These are phyloP conservation scores for Kernera saxatilis DNA, from an alignment of 345 rosid species.

Conservation along the genomic window DNA sequence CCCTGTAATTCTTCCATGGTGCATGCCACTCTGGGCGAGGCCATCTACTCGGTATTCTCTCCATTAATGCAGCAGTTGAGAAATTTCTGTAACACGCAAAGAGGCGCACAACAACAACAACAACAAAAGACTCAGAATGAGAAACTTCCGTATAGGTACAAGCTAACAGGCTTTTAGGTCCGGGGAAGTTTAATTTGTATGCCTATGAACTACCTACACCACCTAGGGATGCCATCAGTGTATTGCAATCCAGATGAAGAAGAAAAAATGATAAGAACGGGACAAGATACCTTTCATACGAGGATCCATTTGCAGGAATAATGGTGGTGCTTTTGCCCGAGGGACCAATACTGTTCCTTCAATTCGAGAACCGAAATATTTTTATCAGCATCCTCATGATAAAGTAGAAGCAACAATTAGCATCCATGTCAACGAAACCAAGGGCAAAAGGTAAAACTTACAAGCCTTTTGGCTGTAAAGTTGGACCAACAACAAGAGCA, in stretches of 20 bases:
- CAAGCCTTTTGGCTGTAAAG: constrained; percentile 58
- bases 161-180: neutral
- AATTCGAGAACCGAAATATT: neutral
- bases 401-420: neutral
- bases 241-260: neutral
- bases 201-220: neutral
- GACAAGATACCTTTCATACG: constrained; percentile 61
- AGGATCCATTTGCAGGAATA: constrained; percentile 50
- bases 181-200: neutral
- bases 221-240: neutral
- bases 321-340: constrained; percentile 62
- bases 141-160: neutral
- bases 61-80: constrained; percentile 84
- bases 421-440: neutral
- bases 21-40: constrained; percentile 97
- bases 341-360: constrained; percentile 53
- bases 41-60: constrained; percentile 97
- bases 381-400: neutral
- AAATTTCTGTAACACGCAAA: constrained; percentile 42
- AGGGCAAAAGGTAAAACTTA: constrained; percentile 27
- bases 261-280: neutral
- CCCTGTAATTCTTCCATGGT: constrained; percentile 99
- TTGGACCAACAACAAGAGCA: constrained; percentile 80
- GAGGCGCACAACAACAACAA: neutral
- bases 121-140: neutral